phyloP scores from a whole-genome alignment of 208 protist genomes.

The Crithidia brevicula region DNA sequence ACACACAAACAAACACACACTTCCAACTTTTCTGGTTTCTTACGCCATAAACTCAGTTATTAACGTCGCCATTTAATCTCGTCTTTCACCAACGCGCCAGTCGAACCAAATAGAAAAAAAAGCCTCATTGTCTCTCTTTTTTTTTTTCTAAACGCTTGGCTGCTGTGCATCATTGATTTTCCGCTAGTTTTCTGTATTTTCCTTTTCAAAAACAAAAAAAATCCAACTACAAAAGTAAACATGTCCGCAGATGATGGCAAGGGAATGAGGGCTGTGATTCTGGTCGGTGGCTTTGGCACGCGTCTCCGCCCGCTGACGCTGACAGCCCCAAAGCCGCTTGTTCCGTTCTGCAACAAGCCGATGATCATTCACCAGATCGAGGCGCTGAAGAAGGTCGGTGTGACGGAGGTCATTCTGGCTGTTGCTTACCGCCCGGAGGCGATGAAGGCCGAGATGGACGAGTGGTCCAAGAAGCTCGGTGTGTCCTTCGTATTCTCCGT shows the following conservation, averaged over 20 bases:
- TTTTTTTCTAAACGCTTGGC: neutral
- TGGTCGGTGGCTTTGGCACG: constrained; percentile 96
- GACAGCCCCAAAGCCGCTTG: constrained; percentile 96
- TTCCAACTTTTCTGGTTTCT: neutral
- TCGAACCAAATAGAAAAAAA: neutral
- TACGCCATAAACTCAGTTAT: neutral
- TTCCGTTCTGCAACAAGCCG: constrained; percentile 98
- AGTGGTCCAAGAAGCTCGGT: constrained; percentile 87
- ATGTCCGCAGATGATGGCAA: constrained; percentile 33
- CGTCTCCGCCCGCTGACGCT: constrained; percentile 97
- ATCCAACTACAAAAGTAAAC: neutral
- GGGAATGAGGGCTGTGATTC: constrained; percentile 97
- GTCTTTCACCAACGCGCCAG: neutral
- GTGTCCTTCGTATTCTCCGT: constrained; percentile 96
- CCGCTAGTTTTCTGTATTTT: constrained; percentile 16
- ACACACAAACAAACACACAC: neutral
- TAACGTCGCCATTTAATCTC: neutral
- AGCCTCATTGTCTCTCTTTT: neutral
- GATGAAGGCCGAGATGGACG: constrained; percentile 93
- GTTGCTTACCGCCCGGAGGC: constrained; percentile 96
- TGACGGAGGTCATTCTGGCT: constrained; percentile 96
- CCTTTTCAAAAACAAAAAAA: constrained; percentile 3
- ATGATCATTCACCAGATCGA: constrained; percentile 98
- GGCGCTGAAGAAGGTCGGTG: constrained; percentile 92
- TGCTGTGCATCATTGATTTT: constrained; percentile 10